Evolutionary conservation across 2,329 filamentous ascomycete genomes (phyloP), one percentile per base, ranked within the genome.

Genomic region (Phoma sp.): DNA sequence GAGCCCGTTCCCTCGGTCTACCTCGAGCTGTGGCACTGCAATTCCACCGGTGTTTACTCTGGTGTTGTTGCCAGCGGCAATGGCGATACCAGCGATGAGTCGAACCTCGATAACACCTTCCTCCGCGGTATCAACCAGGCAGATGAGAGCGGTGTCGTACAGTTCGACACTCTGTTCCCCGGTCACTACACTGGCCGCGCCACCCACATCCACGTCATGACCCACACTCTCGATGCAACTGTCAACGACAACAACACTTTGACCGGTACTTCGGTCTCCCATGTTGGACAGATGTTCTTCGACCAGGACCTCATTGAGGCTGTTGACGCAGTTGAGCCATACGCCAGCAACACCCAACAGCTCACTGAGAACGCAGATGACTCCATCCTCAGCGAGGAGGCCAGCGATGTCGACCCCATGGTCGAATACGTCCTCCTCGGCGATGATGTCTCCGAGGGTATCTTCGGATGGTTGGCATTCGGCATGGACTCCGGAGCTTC

Each of bases 251-350:
- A 81, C 65, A 81, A 80, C 45, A 82, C 83, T 42, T 75, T 83
- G 56, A 70, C 74, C 23, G 81, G 78, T 56, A 76, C 77, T 6
- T 74, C 71, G 38, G 77, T 83, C 48, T 79, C 81, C 21, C 85
- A 89, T 74, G 79, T 88, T 37, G 86, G 86, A 15, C 86, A 89
- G 68, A 63, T 86, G 39, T 89, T 86, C 79, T 88, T 85, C 57
- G 85, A 89, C 69, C 82, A 87, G 69, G 76, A 78, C 54, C 80
- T 89, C 3, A 80, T 84, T 63, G 59, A 67, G 20, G 61, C 75
- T 21, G 83, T 87, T 37, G 81, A 85, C 57, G 64, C 68, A 2
- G 72, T 71, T 2, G 63, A 68, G 2, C 81, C 82, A 1, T 79
- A 80, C 63, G 66, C 61, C 50, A 75, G 66, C 60, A 80, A 78